phyloP scores from a whole-genome alignment of 176 grass and related monocot species.

The Saccharum officinarum region DNA sequence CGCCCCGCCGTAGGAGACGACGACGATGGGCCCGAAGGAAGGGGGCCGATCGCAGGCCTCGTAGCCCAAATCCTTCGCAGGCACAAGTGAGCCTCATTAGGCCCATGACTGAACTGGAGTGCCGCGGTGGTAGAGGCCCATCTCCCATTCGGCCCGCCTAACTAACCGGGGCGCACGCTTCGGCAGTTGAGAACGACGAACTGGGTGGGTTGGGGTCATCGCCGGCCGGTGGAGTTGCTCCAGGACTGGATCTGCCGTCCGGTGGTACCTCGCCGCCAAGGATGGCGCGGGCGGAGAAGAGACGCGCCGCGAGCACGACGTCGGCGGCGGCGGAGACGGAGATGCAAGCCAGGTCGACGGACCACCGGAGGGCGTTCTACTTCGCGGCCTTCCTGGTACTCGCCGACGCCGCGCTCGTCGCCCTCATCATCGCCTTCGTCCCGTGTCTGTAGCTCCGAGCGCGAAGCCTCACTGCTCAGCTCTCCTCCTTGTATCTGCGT shows the following conservation, averaged over 20 bases:
- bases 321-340: no score
- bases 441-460: constrained; percentile 45
- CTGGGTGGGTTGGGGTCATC: background rate
- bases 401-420: constrained; percentile 71
- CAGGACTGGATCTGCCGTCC: constrained; percentile 27
- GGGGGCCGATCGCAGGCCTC: background rate
- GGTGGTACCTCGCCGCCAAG: background rate
- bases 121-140: background rate
- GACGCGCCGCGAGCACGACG: background rate
- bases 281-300: constrained; percentile 40
- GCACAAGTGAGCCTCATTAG: background rate
- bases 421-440: constrained; percentile 74
- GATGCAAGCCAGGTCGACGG: background rate
- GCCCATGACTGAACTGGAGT: background rate
- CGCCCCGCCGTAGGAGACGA: background rate
- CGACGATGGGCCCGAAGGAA: background rate
- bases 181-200: background rate
- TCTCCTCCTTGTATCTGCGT: background rate
- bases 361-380: constrained; percentile 22
- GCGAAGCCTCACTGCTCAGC: background rate
- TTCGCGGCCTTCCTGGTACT: constrained; percentile 60
- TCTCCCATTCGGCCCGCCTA: background rate
- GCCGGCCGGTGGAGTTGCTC: constrained; percentile 7
- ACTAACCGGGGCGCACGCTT: background rate
- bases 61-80: background rate